A percentile compares a stretch with the other conserved stretches of the same genome.
Conservation (phyloP, 2,329 filamentous ascomycete species). For the Blastomyces percursus region DNA sequence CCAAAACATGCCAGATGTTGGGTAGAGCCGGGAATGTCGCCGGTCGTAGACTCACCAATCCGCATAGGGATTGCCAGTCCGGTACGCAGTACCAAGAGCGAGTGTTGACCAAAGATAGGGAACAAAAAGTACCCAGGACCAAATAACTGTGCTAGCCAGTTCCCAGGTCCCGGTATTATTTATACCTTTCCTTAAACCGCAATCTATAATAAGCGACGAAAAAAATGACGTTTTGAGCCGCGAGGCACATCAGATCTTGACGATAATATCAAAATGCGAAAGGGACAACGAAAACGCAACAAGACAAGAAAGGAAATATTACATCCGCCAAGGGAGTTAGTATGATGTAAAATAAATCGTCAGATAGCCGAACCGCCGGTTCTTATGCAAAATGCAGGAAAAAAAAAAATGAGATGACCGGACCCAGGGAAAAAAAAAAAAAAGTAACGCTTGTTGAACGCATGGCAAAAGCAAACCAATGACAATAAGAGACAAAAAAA, state of each 20-base stretch:
- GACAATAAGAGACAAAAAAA: slow-evolving; percentile 29
- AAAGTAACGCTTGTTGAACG: slow-evolving; percentile 41
- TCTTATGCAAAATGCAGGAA: slow-evolving; percentile 32
- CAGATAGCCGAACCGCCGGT: slow-evolving; percentile 40
- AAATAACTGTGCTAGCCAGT: slow-evolving; percentile 15
- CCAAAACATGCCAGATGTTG: slow-evolving; percentile 29
- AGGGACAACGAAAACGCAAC: slow-evolving; percentile 17
- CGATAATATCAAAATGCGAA: slow-evolving; percentile 35
- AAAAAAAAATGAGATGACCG: slow-evolving; percentile 12
- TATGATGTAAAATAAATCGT: slow-evolving; percentile 29
- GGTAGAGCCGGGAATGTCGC: slow-evolving; percentile 15
- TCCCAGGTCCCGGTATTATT: slow-evolving; percentile 13
- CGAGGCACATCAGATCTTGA: slow-evolving; percentile 39
- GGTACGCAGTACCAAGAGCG: slow-evolving; percentile 29
- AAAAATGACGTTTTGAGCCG: slow-evolving; percentile 35
- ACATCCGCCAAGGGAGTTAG: slow-evolving; percentile 26
- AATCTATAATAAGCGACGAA: slow-evolving; percentile 22
- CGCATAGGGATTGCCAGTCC: slow-evolving; percentile 24
- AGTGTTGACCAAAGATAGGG: slow-evolving; percentile 31
- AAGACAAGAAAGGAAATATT: slow-evolving; percentile 18
- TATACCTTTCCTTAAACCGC: slow-evolving; percentile 7
- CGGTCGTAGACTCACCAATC: slow-evolving; percentile 14
- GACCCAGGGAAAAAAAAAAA: slow-evolving; percentile 24
- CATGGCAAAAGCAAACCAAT: slow-evolving; percentile 26
- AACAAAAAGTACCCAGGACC: slow-evolving; percentile 14